Percentiles rank a stretch among this genome's conserved stretches.
phyloP scores from a whole-genome alignment of 768 basidiomycete genomes.

The Paxillus ammoniavirescens region DNA sequence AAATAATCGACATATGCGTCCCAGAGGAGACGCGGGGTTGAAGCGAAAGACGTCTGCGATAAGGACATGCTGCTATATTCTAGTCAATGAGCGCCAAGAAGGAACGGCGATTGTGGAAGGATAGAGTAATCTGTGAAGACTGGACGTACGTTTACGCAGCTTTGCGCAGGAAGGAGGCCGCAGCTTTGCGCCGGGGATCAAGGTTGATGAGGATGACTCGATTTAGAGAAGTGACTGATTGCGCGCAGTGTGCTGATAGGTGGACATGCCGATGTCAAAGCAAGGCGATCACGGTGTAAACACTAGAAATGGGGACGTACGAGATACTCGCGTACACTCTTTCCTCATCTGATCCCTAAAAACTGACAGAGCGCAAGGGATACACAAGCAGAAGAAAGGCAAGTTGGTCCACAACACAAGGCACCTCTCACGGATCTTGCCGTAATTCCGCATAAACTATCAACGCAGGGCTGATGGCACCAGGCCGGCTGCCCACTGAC shows the following conservation, averaged over 20 bases:
- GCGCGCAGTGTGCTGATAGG: slow-evolving; percentile 1
- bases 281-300: not conserved
- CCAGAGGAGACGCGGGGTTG: slow-evolving; percentile 52
- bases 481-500: not conserved
- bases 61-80: not conserved
- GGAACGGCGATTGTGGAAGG: not conserved
- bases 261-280: slow-evolving; percentile 7
- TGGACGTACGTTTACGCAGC: slow-evolving; percentile 8
- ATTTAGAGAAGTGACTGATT: not conserved
- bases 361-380: not conserved
- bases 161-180: slow-evolving; percentile 14
- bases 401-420: not conserved
- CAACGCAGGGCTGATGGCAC: not conserved
- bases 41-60: slow-evolving; percentile 15
- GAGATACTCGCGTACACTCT: not conserved
- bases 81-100: too few species aligned
- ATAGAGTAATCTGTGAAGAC: slow-evolving; percentile 3
- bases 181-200: not conserved
- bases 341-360: not conserved
- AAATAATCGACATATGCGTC: slow-evolving; percentile 58
- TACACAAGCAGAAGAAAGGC: not conserved
- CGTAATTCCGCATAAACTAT: not conserved
- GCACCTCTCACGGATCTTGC: not conserved
- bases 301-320: not conserved
- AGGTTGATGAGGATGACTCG: not conserved